These are phyloP conservation scores for Naganishia sp. DNA, from an alignment of 1,284 basidiomycete species.

Conservation along the genomic window DNA sequence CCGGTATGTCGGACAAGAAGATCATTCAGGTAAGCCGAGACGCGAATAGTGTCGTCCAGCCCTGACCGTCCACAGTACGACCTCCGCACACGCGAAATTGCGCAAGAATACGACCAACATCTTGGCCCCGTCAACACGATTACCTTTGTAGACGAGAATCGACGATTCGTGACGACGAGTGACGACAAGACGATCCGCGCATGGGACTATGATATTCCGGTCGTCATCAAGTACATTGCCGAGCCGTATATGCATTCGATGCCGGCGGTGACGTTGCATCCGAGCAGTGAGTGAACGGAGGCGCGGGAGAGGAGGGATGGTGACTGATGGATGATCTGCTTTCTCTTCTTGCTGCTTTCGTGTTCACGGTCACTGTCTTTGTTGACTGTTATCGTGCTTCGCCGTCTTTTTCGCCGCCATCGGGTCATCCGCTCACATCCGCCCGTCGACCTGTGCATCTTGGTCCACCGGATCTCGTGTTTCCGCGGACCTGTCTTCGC, in stretches of 20 bases:
- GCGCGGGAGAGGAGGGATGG: neutral
- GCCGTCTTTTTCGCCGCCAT: neutral
- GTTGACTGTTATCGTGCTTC: neutral
- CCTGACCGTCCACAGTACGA: conserved; percentile 70
- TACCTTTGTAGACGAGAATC: conserved; percentile 93
- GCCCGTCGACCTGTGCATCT: too few species aligned
- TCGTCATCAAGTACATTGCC: conserved; percentile 99
- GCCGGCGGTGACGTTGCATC: conserved; percentile 94
- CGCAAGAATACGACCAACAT: conserved; percentile 98
- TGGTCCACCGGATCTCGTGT: too few species aligned
- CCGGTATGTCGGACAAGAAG: conserved; percentile 99
- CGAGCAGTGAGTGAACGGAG: conserved; percentile 70
- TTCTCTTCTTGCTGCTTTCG: conserved; percentile 2
- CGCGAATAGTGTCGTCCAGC: neutral
- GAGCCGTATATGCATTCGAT: conserved; percentile 99
- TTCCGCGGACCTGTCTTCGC: too few species aligned
- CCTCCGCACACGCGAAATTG: conserved; percentile 86
- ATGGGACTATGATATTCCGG: conserved; percentile 98
- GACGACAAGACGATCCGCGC: conserved; percentile 99
- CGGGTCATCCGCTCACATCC: too few species aligned
- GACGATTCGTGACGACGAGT: conserved; percentile 95
- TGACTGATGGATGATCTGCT: neutral
- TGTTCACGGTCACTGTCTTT: neutral
- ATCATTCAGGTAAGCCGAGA: conserved; percentile 76
- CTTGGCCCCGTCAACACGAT: conserved; percentile 97